Evolutionary conservation across 1,284 basidiomycete genomes (phyloP), one percentile per base, ranked within the genome.

Genomic region (Ceratobasidium sp.): DNA sequence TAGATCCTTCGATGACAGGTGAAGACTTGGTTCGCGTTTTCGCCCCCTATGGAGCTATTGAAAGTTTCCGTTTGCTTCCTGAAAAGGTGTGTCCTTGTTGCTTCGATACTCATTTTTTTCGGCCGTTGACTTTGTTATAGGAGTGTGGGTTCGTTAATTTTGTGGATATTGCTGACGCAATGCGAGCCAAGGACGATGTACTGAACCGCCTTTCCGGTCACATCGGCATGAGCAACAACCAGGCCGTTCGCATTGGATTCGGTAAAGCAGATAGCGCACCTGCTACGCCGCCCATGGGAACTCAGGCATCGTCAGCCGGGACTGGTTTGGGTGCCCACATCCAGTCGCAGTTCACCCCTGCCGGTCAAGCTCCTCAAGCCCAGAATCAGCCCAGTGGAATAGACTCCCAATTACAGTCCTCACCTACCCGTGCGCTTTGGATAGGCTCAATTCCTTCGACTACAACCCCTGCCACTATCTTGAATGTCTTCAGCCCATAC

Each of bases 61-160:
- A 99, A 85, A 97, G 95, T 81, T 87, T 99, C 82, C 88, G 97
- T 79, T 87, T 99, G 81, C 88, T 99, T 64, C 96, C 96, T 1
- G 97, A 99, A 85, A 99, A 99, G 92, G 95, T 96, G 70, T 78
- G 87, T 83, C 67, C 62, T 52, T 17, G 44, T 75, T 46, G 34
- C 19, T 54, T 8, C 19, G 29, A 22, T 25, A 13, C 22, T 68
- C 32, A 49, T 13, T 34, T n/a, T 43, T 9, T 43, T 40, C 37
- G 59, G 15, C 17, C 44, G 54, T 44, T 46, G n/a, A 54, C 25
- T 17, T 67, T 57, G 43, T 22, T 19, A 0, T 49, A 97, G 95
- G 96, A 97, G 83, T 99, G 98, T 83, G 97, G 97, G 9, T 99
- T 99, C 83, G 96, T 99, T 84, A 99, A 99, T 84, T 99, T 97